phyloP scores from a whole-genome alignment of 108 stramenopile species.

The Skeletonema potamos region DNA sequence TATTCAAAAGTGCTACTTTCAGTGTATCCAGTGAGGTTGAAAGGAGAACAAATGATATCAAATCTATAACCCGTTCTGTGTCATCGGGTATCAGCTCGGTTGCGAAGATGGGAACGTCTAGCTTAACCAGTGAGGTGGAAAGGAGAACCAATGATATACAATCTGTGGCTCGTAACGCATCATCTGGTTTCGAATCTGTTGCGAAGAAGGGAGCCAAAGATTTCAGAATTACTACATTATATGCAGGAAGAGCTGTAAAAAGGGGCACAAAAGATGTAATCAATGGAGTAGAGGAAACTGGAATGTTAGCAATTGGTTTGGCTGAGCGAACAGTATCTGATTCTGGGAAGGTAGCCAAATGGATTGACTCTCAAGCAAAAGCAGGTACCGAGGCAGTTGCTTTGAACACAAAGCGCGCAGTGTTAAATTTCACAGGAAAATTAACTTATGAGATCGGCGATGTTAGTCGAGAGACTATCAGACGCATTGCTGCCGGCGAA shows the following conservation, averaged over 20 bases:
- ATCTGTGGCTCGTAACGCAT: slow-evolving; percentile 8
- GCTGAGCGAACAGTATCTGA: slow-evolving; percentile 1
- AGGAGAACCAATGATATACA: slow-evolving; percentile 3
- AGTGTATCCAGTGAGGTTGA: slow-evolving; percentile 1
- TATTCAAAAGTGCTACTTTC: background rate
- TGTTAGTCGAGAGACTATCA: slow-evolving; percentile 33
- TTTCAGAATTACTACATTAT: slow-evolving; percentile 7
- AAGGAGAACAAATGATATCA: background rate
- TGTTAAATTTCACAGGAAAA: slow-evolving; percentile 36
- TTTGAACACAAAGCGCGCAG: slow-evolving; percentile 29
- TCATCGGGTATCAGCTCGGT: background rate
- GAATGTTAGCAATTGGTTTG: background rate
- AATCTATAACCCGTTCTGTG: background rate
- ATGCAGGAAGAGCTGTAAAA: slow-evolving; percentile 8
- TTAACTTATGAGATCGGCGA: slow-evolving; percentile 32
- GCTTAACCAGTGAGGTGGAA: slow-evolving; percentile 10
- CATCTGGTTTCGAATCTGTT: slow-evolving; percentile 9
- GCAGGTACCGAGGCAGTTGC: slow-evolving; percentile 21
- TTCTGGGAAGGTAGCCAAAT: slow-evolving; percentile 21
- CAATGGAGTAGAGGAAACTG: slow-evolving; percentile 1
- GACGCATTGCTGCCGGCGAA: slow-evolving; percentile 27
- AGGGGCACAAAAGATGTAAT: slow-evolving; percentile 10
- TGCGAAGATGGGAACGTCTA: background rate
- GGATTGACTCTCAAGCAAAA: slow-evolving; percentile 41
- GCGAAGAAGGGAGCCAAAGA: slow-evolving; percentile 24